A percentile compares a stretch with the other conserved stretches of the same genome.
Evolutionary conservation across 2,329 filamentous ascomycete genomes (phyloP).

Genomic region (Chrysosporium keratinophilum): DNA sequence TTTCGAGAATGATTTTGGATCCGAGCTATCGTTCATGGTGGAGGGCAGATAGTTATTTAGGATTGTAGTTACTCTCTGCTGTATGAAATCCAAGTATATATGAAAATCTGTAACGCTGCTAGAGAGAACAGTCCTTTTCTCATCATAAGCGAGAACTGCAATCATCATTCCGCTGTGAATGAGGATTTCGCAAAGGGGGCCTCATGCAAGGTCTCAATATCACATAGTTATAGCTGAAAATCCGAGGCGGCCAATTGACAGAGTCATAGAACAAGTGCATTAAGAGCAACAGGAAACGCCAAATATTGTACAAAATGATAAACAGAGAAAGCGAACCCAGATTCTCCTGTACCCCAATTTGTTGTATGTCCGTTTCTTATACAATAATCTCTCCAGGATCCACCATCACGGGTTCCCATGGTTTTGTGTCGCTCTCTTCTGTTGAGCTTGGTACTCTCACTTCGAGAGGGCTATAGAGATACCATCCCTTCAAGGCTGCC

Average conservation of each 20-base stretch:
- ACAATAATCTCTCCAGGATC: conserved; percentile 61
- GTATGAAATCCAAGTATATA: neutral
- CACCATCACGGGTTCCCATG: conserved; percentile 58
- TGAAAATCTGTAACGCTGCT: neutral
- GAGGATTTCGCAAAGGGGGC: neutral
- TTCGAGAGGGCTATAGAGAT: conserved; percentile 73
- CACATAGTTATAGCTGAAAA: neutral
- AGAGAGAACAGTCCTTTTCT: neutral
- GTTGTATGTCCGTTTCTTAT: conserved; percentile 22
- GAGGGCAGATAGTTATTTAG: too few species aligned
- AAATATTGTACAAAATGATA: conserved; percentile 19
- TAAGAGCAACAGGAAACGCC: conserved; percentile 11
- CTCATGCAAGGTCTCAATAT: neutral
- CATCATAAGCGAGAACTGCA: neutral
- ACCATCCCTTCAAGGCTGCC: conserved; percentile 84
- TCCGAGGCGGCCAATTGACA: neutral
- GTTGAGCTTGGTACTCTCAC: conserved; percentile 60
- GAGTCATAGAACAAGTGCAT: neutral
- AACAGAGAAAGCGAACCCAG: conserved; percentile 17
- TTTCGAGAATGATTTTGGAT: too few species aligned
- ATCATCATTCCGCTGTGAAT: neutral
- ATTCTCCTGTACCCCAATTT: conserved; percentile 17
- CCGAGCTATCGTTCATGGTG: too few species aligned
- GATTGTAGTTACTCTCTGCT: neutral
- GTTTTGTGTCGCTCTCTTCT: conserved; percentile 49